Conservation (phyloP, 768 basidiomycete species). For the Phanerodontia chrysosporium region DNA sequence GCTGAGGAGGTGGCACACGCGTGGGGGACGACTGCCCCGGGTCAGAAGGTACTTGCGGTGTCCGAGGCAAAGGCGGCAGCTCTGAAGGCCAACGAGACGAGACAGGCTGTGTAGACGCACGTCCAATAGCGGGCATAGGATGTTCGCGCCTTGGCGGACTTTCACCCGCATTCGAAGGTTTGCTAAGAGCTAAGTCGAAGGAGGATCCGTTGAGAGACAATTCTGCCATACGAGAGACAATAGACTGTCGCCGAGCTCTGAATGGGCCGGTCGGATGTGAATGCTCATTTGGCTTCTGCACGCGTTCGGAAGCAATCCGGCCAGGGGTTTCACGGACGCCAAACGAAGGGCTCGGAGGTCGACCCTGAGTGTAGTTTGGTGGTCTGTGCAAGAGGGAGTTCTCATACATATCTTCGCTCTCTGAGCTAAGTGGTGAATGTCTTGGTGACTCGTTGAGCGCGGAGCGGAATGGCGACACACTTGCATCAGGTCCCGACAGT, state of each 20-base stretch:
- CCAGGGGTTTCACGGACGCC: neutral
- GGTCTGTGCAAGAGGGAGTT: slow-evolving; percentile 8
- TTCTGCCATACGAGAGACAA: slow-evolving; percentile 11
- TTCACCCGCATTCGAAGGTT: neutral
- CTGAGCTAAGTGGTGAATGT: slow-evolving; percentile 8
- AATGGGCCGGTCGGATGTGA: neutral
- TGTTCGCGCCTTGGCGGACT: slow-evolving; percentile 12
- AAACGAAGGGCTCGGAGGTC: slow-evolving; percentile 14
- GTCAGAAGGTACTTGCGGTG: neutral
- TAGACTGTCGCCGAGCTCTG: neutral
- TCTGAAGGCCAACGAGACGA: slow-evolving; percentile 18
- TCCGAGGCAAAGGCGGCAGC: slow-evolving; percentile 21
- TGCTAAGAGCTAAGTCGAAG: neutral
- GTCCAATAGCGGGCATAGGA: slow-evolving; percentile 1
- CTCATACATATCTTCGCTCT: slow-evolving; percentile 15
- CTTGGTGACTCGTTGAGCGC: neutral
- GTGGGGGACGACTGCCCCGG: neutral
- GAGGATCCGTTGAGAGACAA: slow-evolving; percentile 6
- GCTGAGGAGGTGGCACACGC: slow-evolving; percentile 1
- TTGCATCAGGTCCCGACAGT: neutral
- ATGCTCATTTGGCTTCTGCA: neutral
- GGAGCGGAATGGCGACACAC: neutral
- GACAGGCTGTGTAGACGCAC: neutral
- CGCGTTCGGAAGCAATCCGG: neutral
- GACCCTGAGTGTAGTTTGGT: neutral